These are phyloP conservation scores for Ceratocystis albifundus DNA, from an alignment of 2,329 filamentous ascomycete species.

Conservation along the genomic window DNA sequence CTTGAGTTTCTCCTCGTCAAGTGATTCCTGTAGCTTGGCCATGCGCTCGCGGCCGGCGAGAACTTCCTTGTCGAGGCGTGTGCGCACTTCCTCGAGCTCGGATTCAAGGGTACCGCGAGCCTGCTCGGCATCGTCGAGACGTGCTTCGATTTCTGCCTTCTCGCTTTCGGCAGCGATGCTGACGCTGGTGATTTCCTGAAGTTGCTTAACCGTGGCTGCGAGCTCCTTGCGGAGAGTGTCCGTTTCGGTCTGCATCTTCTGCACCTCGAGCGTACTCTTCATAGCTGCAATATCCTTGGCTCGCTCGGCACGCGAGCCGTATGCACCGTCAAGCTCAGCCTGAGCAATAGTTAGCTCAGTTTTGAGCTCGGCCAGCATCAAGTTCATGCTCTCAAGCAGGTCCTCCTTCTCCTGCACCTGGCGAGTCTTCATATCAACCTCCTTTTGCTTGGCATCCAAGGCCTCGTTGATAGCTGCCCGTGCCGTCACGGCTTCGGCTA, in stretches of 20 bases:
- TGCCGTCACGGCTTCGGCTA: slow-evolving; percentile 30
- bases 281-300: slow-evolving; percentile 46
- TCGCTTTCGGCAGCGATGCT: slow-evolving; percentile 41
- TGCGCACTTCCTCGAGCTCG: slow-evolving; percentile 31
- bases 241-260: slow-evolving; percentile 38
- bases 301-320: slow-evolving; percentile 47
- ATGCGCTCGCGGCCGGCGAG: slow-evolving; percentile 31
- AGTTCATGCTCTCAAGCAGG: slow-evolving; percentile 41
- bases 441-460: slow-evolving; percentile 34
- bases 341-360: slow-evolving; percentile 50
- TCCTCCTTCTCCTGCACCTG: slow-evolving; percentile 39
- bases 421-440: slow-evolving; percentile 32
- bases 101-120: slow-evolving; percentile 31
- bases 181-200: slow-evolving; percentile 44
- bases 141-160: slow-evolving; percentile 37
- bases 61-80: slow-evolving; percentile 35
- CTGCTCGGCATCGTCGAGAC: slow-evolving; percentile 34
- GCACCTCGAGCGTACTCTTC: slow-evolving; percentile 38
- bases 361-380: slow-evolving; percentile 47
- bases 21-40: slow-evolving; percentile 38
- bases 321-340: slow-evolving; percentile 51
- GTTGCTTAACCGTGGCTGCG: slow-evolving; percentile 39
- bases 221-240: slow-evolving; percentile 42
- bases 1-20: slow-evolving; percentile 39
- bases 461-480: slow-evolving; percentile 32